These are phyloP conservation scores for Metschnikowia lachancei DNA, from an alignment of 805 yeast genomes.

Conservation along the genomic window DNA sequence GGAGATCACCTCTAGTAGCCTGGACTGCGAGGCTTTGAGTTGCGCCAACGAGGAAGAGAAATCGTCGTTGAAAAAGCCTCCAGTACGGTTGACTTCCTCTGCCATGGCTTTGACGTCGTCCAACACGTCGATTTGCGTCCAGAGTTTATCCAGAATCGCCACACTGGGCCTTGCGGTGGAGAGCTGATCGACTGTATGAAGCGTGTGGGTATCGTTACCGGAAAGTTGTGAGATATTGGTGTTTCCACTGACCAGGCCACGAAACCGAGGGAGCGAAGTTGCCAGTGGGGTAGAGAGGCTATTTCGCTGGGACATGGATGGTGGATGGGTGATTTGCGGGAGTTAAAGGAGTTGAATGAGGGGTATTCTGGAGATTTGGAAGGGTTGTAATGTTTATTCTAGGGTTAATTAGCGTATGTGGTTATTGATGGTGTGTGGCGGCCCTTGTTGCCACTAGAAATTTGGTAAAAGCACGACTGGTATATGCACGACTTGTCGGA, in stretches of 20 bases:
- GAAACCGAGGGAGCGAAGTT: slow-evolving; percentile 8
- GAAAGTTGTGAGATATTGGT: slow-evolving; percentile 22
- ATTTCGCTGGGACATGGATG: slow-evolving; percentile 6
- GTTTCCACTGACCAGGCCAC: slow-evolving; percentile 18
- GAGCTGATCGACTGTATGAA: slow-evolving; percentile 44
- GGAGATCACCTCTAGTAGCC: slow-evolving; percentile 34
- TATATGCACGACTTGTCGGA: too few relatives aligned
- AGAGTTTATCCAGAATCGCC: slow-evolving; percentile 69
- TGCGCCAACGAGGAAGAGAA: slow-evolving; percentile 52
- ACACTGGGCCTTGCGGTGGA: slow-evolving; percentile 57
- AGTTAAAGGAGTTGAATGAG: too few relatives aligned
- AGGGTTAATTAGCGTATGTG: too few relatives aligned
- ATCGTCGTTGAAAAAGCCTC: slow-evolving; percentile 49
- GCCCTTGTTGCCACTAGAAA: too few relatives aligned
- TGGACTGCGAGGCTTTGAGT: slow-evolving; percentile 55
- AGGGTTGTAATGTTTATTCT: too few relatives aligned
- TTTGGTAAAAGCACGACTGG: too few relatives aligned
- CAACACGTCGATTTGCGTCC: slow-evolving; percentile 85
- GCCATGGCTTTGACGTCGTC: slow-evolving; percentile 73
- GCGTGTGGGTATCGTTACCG: slow-evolving; percentile 17
- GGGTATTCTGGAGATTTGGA: too few relatives aligned
- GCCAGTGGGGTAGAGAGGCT: slow-evolving; percentile 9
- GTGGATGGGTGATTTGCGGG: neutral
- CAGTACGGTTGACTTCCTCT: slow-evolving; percentile 38
- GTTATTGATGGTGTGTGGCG: too few relatives aligned